phyloP scores from a whole-genome alignment of 768 basidiomycete species.

The Tricholoma matsutake region DNA sequence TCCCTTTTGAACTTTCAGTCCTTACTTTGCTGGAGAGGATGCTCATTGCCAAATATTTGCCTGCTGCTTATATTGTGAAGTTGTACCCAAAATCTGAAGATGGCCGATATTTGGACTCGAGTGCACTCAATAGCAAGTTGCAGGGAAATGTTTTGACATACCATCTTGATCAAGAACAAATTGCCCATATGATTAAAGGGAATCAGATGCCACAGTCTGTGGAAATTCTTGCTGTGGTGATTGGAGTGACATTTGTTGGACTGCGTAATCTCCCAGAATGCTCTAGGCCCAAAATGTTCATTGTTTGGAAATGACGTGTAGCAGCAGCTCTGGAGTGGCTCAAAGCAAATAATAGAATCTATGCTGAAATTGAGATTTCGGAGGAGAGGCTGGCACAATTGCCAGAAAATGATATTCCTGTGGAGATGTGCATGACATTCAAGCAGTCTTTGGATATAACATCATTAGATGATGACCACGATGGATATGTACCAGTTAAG shows the following conservation, averaged over 20 bases:
- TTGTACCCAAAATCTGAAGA: conserved; percentile 11
- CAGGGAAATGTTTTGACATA: conserved; percentile 10
- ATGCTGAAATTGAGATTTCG: background rate
- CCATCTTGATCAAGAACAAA: background rate
- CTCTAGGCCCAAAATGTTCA: background rate
- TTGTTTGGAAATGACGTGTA: background rate
- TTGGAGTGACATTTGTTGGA: background rate
- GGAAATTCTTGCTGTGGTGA: background rate
- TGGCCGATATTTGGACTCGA: background rate
- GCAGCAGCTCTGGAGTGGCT: background rate
- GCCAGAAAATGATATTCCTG: background rate
- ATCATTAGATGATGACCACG: background rate
- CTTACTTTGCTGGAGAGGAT: conserved; percentile 30
- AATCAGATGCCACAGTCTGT: background rate
- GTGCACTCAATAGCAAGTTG: background rate
- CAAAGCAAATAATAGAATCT: background rate
- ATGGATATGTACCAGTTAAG: background rate
- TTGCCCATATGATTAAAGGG: background rate
- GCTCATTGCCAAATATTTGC: conserved; percentile 25
- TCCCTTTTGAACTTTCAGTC: conserved; percentile 19
- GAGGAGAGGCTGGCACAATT: background rate
- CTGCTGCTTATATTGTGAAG: conserved; percentile 19
- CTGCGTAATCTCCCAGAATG: background rate
- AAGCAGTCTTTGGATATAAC: background rate
- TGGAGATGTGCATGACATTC: background rate